Evolutionary conservation across 2,329 filamentous ascomycete species (phyloP).

Genomic region (Septoria linicola): DNA sequence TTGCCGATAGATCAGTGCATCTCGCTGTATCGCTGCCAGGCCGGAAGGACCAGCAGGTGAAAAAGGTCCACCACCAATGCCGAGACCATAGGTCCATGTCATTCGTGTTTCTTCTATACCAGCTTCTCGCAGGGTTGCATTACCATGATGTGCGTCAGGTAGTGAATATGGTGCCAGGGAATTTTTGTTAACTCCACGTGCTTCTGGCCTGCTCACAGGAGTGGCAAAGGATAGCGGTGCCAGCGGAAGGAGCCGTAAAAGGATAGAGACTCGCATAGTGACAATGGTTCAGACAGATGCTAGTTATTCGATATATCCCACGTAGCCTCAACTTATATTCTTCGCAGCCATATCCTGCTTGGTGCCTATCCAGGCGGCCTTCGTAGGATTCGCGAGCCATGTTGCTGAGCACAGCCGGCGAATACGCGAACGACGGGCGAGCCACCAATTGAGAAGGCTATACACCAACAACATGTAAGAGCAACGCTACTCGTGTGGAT

Average conservation of each 20-base stretch:
- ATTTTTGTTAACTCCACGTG: background rate
- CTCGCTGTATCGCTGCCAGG: background rate
- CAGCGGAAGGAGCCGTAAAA: background rate
- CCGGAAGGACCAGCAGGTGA: slow-evolving; percentile 7
- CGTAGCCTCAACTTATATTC: no score
- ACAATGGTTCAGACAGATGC: no score
- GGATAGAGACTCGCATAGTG: background rate
- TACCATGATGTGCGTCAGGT: background rate
- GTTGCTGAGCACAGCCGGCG: no score
- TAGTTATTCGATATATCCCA: no score
- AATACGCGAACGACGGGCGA: no score
- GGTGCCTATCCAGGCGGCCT: no score
- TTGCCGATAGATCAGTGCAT: background rate
- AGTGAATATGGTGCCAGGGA: background rate
- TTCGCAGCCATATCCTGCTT: no score
- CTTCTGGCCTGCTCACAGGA: background rate
- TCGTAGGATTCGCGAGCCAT: no score
- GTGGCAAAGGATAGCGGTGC: background rate
- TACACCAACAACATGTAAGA: no score
- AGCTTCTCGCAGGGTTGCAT: background rate
- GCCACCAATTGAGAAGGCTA: no score
- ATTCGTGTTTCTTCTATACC: background rate
- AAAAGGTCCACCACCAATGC: slow-evolving; percentile 8
- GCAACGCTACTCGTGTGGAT: no score
- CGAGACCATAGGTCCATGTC: slow-evolving; percentile 4